Evolutionary conservation across 176 grass and related monocot genomes (phyloP).

Genomic region (Oryza glumipatula): DNA sequence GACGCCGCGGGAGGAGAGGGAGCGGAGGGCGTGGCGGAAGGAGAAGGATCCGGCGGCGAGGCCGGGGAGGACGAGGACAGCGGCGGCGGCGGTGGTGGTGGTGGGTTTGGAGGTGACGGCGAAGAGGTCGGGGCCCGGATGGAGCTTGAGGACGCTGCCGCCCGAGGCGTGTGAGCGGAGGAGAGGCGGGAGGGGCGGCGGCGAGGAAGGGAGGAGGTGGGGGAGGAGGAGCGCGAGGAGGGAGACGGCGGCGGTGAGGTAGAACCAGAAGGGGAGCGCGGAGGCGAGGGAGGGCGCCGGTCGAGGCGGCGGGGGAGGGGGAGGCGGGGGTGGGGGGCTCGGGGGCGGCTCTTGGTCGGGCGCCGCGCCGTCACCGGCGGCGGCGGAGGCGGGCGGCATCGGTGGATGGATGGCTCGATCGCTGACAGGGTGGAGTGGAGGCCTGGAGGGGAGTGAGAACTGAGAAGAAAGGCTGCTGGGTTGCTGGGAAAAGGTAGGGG

Average conservation of each 20-base stretch:
- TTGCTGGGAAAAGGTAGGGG: conserved; percentile 20
- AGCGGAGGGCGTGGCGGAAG: conserved; percentile 54
- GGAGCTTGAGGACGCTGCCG: conserved; percentile 58
- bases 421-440: not conserved
- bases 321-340: conserved; percentile 14
- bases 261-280: conserved; percentile 79
- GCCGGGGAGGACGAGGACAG: conserved; percentile 63
- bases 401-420: conserved; percentile 11
- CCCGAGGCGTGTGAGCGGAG: conserved; percentile 50
- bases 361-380: not conserved
- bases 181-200: too few relatives aligned
- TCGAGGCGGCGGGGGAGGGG: not conserved
- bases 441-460: not conserved
- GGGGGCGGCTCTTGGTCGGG: not conserved
- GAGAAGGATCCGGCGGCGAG: conserved; percentile 73
- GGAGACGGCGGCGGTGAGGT: conserved; percentile 65
- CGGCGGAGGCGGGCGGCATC: conserved; percentile 24
- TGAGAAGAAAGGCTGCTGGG: conserved; percentile 24
- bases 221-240: conserved; percentile 64
- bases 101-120: conserved; percentile 43
- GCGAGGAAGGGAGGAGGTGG: conserved; percentile 27
- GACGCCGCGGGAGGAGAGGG: conserved; percentile 44
- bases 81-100: not conserved
- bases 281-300: conserved; percentile 16
- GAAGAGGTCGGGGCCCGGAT: conserved; percentile 49